Evolutionary conservation across 2,329 filamentous ascomycete genomes (phyloP).

Genomic region (Raffaelea ambrosiae): DNA sequence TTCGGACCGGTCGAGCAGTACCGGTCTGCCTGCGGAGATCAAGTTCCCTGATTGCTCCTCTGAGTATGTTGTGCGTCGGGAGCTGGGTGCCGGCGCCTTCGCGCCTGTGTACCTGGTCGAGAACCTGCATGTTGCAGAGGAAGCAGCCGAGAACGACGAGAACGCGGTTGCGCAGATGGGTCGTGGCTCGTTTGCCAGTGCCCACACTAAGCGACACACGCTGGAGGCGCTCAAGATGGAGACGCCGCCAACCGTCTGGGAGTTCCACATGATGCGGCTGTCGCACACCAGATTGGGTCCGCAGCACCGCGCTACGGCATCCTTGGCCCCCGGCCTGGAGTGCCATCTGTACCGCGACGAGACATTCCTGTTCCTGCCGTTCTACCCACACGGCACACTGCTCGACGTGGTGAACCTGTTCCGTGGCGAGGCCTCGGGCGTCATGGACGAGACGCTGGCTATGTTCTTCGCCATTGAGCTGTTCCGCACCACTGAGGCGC

Average conservation of each 20-base stretch:
- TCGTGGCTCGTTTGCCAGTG: slow-evolving; percentile 49
- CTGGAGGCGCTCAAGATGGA: slow-evolving; percentile 95
- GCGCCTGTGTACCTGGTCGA: slow-evolving; percentile 92
- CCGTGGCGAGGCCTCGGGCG: slow-evolving; percentile 59
- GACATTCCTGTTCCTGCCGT: slow-evolving; percentile 81
- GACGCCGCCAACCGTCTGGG: slow-evolving; percentile 79
- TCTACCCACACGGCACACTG: slow-evolving; percentile 79
- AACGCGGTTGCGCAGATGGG: slow-evolving; percentile 39
- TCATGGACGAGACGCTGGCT: slow-evolving; percentile 82
- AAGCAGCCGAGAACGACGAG: slow-evolving; percentile 16
- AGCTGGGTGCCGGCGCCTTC: slow-evolving; percentile 89
- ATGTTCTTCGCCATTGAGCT: slow-evolving; percentile 97
- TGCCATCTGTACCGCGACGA: slow-evolving; percentile 89
- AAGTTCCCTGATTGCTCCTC: slow-evolving; percentile 56
- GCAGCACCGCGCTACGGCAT: slow-evolving; percentile 62
- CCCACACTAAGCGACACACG: slow-evolving; percentile 39
- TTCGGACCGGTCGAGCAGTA: slow-evolving; percentile 53
- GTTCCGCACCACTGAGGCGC: slow-evolving; percentile 77
- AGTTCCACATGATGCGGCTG: slow-evolving; percentile 90
- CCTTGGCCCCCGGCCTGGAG: slow-evolving; percentile 76
- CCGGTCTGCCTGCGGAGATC: slow-evolving; percentile 54
- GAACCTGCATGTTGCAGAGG: slow-evolving; percentile 43
- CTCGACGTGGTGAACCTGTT: slow-evolving; percentile 92
- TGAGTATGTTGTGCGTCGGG: slow-evolving; percentile 70
- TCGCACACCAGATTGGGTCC: slow-evolving; percentile 68